Evolutionary conservation across 495 filamentous ascomycete species (phyloP).

Genomic region (Pyronema domesticum): DNA sequence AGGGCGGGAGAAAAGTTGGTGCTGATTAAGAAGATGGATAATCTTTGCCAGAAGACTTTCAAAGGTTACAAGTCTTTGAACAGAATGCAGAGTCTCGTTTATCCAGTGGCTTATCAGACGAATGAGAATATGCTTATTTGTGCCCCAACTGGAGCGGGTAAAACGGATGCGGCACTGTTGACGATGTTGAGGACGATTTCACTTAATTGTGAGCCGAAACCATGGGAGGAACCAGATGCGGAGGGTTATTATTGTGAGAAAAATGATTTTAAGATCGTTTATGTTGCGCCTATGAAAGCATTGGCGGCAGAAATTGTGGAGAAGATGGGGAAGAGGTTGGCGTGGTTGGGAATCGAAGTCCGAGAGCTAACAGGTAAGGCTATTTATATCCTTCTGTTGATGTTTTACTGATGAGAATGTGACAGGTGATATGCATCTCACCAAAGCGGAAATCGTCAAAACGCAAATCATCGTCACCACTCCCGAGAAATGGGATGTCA

Average conservation of each 20-base stretch:
- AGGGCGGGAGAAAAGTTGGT: slow-evolving; percentile 54
- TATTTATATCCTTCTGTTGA: not conserved
- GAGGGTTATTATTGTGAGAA: slow-evolving; percentile 58
- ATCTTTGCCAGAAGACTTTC: slow-evolving; percentile 78
- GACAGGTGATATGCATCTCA: slow-evolving; percentile 80
- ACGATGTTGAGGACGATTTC: slow-evolving; percentile 76
- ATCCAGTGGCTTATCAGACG: slow-evolving; percentile 86
- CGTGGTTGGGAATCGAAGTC: slow-evolving; percentile 76
- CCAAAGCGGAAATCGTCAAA: slow-evolving; percentile 83
- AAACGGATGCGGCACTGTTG: slow-evolving; percentile 97
- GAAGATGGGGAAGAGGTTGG: slow-evolving; percentile 82
- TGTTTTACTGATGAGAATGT: not conserved
- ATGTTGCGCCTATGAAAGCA: slow-evolving; percentile 97
- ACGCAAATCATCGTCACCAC: slow-evolving; percentile 98
- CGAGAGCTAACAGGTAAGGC: slow-evolving; percentile 60
- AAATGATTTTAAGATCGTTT: slow-evolving; percentile 94
- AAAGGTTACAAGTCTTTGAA: slow-evolving; percentile 85
- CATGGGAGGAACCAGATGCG: slow-evolving; percentile 51
- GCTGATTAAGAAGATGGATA: slow-evolving; percentile 66
- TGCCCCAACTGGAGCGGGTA: slow-evolving; percentile 94
- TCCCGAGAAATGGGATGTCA: slow-evolving; percentile 98
- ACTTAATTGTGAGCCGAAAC: slow-evolving; percentile 66
- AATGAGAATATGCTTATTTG: slow-evolving; percentile 98
- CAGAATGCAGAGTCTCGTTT: slow-evolving; percentile 93
- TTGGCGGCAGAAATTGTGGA: slow-evolving; percentile 89